A percentile compares a stretch with the other conserved stretches of the same genome.
These are phyloP conservation scores for Panicum hallii DNA, from an alignment of 202 grass and related monocot genomes.

Conservation along the genomic window DNA sequence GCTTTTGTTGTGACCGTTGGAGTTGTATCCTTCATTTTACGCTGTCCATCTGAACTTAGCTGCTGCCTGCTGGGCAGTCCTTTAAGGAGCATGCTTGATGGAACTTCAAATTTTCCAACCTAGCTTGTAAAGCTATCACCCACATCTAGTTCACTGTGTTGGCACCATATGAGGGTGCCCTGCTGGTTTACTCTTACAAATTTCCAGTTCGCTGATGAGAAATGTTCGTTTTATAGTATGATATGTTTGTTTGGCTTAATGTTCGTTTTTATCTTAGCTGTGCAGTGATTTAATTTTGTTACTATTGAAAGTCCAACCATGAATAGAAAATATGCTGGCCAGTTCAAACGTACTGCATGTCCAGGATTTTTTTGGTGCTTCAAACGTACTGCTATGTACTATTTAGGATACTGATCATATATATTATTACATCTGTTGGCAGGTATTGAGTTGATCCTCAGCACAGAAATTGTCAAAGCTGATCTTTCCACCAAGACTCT, in stretches of 20 bases:
- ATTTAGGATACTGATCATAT: constrained; percentile 5
- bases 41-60: neutral
- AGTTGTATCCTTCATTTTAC: neutral
- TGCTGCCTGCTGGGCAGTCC: neutral
- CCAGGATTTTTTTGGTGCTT: neutral
- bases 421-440: constrained; percentile 39
- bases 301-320: neutral
- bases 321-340: neutral
- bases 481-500: constrained; percentile 82
- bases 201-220: neutral
- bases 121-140: constrained; percentile 23
- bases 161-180: neutral
- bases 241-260: constrained; percentile 1
- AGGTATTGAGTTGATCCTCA: constrained; percentile 92
- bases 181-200: constrained; percentile 18
- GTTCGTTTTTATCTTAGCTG: neutral
- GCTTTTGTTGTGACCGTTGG: constrained; percentile 15
- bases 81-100: neutral
- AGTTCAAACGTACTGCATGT: neutral
- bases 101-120: neutral
- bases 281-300: neutral
- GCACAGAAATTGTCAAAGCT: constrained; percentile 93
- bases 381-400: constrained; percentile 10
- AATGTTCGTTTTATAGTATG: neutral
- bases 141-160: neutral